These are phyloP conservation scores for Microdochium trichocladiopsis DNA, from an alignment of 2,329 filamentous ascomycete genomes.

Conservation along the genomic window DNA sequence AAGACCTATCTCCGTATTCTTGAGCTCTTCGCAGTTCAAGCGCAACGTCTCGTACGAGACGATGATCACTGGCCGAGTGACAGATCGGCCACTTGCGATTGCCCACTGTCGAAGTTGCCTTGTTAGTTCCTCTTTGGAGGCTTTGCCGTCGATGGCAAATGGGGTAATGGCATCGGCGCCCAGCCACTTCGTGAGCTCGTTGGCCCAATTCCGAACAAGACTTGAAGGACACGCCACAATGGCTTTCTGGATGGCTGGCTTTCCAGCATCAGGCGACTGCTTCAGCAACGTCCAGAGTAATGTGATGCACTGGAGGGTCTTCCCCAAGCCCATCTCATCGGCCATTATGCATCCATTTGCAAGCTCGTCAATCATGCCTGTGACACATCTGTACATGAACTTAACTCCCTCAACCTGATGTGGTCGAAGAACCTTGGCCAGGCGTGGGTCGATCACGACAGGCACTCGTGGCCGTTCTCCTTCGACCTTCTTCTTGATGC, in stretches of 20 bases:
- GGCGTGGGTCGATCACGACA: constrained; percentile 87
- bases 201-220: constrained; percentile 96
- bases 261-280: constrained; percentile 92
- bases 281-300: constrained; percentile 96
- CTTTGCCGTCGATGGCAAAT: constrained; percentile 96
- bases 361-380: constrained; percentile 88
- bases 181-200: constrained; percentile 94
- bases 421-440: constrained; percentile 84
- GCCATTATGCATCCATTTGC: constrained; percentile 99
- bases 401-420: constrained; percentile 98
- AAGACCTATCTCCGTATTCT: constrained; percentile 82
- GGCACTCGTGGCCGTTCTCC: constrained; percentile 81
- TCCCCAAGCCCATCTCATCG: constrained; percentile 96
- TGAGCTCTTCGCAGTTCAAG: constrained; percentile 83
- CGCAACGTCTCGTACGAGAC: constrained; percentile 96
- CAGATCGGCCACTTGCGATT: constrained; percentile 78
- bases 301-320: constrained; percentile 94
- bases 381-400: constrained; percentile 92
- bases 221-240: constrained; percentile 96
- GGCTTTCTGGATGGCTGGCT: constrained; percentile 88
- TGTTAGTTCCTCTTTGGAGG: constrained; percentile 86
- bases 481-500: constrained; percentile 84
- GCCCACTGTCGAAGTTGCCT: constrained; percentile 92
- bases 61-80: constrained; percentile 90
- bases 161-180: constrained; percentile 84